Conservation (phyloP, 768 basidiomycete genomes). For the Auricularia heimuer region DNA sequence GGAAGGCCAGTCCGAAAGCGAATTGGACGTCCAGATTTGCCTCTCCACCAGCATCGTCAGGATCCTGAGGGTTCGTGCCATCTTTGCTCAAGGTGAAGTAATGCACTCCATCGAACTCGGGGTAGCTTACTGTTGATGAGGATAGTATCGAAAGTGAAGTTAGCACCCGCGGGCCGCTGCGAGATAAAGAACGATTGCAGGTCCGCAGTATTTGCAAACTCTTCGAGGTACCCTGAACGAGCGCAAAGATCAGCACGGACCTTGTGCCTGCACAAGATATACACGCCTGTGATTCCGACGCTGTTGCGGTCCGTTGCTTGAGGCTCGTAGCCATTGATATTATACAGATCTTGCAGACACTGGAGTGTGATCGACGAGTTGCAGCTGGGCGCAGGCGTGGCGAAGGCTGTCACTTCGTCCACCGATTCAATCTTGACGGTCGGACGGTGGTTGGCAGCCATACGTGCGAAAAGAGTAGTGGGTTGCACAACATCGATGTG, state of each 20-base stretch:
- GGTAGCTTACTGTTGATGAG: conserved; percentile 41
- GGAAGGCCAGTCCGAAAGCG: conserved; percentile 53
- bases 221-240: conserved; percentile 22
- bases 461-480: conserved; percentile 7
- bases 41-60: conserved; percentile 46
- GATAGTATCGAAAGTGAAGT: conserved; percentile 25
- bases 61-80: conserved; percentile 49
- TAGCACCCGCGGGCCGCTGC: conserved; percentile 38
- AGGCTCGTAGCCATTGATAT: conserved; percentile 20
- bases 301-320: conserved; percentile 16
- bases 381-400: conserved; percentile 16
- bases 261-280: no score
- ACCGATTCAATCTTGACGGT: neutral
- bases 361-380: conserved; percentile 22
- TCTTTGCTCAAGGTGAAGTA: conserved; percentile 24
- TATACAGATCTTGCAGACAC: conserved; percentile 27
- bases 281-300: conserved; percentile 20
- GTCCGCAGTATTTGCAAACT: conserved; percentile 32
- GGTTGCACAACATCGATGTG: conserved; percentile 10
- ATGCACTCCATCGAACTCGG: no score
- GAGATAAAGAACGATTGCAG: conserved; percentile 40
- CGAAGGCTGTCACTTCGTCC: neutral
- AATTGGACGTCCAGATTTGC: conserved; percentile 42
- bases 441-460: neutral
- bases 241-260: no score